These are phyloP conservation scores for Cercospora citrullina DNA, from an alignment of 2,329 filamentous ascomycete species.

Conservation along the genomic window DNA sequence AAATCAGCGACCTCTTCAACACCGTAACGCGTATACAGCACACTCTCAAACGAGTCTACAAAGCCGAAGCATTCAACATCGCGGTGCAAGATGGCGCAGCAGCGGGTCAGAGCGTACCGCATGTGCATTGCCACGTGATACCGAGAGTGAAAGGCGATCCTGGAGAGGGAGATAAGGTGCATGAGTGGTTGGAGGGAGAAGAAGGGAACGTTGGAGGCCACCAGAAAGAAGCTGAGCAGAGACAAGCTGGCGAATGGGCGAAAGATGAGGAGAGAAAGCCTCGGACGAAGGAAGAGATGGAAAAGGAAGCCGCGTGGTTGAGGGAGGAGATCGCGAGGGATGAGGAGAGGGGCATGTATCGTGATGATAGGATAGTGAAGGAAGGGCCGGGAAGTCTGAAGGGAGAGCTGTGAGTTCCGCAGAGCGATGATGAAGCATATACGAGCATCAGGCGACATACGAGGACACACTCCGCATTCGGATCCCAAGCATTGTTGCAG, in stretches of 20 bases:
- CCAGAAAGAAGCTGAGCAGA: slow-evolving; percentile 57
- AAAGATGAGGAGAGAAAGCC: slow-evolving; percentile 65
- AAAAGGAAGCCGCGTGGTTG: slow-evolving; percentile 70
- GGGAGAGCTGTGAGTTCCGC: not conserved
- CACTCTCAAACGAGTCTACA: slow-evolving; percentile 65
- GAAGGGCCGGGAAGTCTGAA: not conserved
- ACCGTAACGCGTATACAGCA: slow-evolving; percentile 72
- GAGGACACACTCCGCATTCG: not conserved
- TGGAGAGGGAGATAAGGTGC: slow-evolving; percentile 70
- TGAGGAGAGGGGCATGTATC: slow-evolving; percentile 17
- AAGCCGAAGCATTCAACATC: slow-evolving; percentile 80
- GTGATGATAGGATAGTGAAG: slow-evolving; percentile 3
- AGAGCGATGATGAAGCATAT: not conserved
- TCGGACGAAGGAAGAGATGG: slow-evolving; percentile 74
- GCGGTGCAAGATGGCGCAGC: slow-evolving; percentile 91
- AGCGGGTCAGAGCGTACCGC: slow-evolving; percentile 89
- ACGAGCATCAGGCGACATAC: not conserved
- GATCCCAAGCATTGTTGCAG: not conserved
- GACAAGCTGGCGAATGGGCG: slow-evolving; percentile 59
- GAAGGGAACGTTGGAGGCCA: slow-evolving; percentile 78
- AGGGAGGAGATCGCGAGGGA: slow-evolving; percentile 56
- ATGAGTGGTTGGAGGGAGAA: slow-evolving; percentile 78
- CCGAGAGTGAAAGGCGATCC: slow-evolving; percentile 65
- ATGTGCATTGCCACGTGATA: slow-evolving; percentile 92
- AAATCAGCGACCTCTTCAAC: slow-evolving; percentile 83